Base-by-base conservation (phyloP, 2,329 filamentous ascomycete species). In the Drechslerella stenobrocha region DNA sequence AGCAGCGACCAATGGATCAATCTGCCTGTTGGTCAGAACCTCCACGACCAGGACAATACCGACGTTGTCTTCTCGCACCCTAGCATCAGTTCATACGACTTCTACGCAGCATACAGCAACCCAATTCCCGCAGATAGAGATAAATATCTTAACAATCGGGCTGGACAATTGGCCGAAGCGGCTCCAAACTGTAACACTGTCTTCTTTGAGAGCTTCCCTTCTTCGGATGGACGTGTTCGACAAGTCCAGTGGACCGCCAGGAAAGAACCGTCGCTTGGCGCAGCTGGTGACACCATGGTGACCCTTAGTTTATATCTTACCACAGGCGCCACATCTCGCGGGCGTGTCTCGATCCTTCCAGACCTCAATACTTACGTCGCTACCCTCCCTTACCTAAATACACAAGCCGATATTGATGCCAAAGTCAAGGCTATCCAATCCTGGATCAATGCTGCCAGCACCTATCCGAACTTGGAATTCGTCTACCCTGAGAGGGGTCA, bases 201-300 rank as follows among this genome's bases (percentile, higher is more conserved):
- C 32, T 64, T 71, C 15, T 73, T 70, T 52, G 72, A 73, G 45
- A 69, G 66, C 3, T 64, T 73, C 32, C 75, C 75, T 59, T 78
- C 78, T 22, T 73, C 76, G 5, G 85, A 88, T 71, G 83, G 83
- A 23, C 81, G 84, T 57, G 80, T 81, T 6, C 80, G 85, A 46
- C 82, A 86, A 71, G 77, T 87, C 15, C 85, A 87, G 73, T 87
- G 83, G 79, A 87, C 84, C 7, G 81, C 84, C 42, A 81, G 85
- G 70, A 83, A 86, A 23, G 84, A 87, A 70, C 81, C 80, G 24
- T 80, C 81, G 35, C 78, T 80, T 45, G 80, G 78, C 53, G 73
- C 70, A 22, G 45, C 56, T 18, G 76, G 77, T 11, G 72, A 76
- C 32, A 78, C 78, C 44, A 74, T 77, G 24, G 74, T 82, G 58